These are phyloP conservation scores for Clavispora carvajalis DNA, from an alignment of 805 yeast species.

Conservation along the genomic window DNA sequence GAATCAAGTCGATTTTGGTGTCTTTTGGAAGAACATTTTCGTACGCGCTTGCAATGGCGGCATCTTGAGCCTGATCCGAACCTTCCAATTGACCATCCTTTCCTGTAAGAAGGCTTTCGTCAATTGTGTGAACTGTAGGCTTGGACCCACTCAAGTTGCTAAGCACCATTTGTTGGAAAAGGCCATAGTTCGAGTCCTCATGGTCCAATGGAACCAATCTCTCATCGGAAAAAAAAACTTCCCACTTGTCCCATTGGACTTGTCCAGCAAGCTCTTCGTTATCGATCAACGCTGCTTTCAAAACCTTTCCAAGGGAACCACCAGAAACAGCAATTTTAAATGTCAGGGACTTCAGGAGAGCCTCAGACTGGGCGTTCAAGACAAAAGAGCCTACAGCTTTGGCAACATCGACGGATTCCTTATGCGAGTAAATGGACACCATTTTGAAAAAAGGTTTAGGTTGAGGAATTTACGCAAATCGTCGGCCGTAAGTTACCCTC, in stretches of 20 bases:
- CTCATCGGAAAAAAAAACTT: slow-evolving; percentile 84
- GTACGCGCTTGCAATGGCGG: slow-evolving; percentile 57
- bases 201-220: slow-evolving; percentile 79
- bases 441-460: not conserved
- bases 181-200: slow-evolving; percentile 81
- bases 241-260: slow-evolving; percentile 70
- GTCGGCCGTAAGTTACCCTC: not conserved
- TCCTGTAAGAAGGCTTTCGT: slow-evolving; percentile 55
- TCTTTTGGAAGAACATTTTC: slow-evolving; percentile 48
- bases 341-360: slow-evolving; percentile 37
- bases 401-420: slow-evolving; percentile 58
- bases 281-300: slow-evolving; percentile 61
- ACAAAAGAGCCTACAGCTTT: slow-evolving; percentile 60
- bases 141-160: slow-evolving; percentile 38
- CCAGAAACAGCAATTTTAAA: slow-evolving; percentile 86
- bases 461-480: not conserved
- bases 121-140: slow-evolving; percentile 65
- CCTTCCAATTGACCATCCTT: slow-evolving; percentile 39
- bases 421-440: slow-evolving; percentile 39
- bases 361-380: slow-evolving; percentile 55
- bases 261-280: slow-evolving; percentile 39
- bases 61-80: slow-evolving; percentile 42
- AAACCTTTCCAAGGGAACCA: slow-evolving; percentile 79
- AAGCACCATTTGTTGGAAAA: slow-evolving; percentile 62
- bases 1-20: slow-evolving; percentile 53